A percentile compares a stretch with the other conserved stretches of the same genome.
Evolutionary conservation across 2,329 filamentous ascomycete species (phyloP).

Genomic region (Fusarium solani-melongenae): DNA sequence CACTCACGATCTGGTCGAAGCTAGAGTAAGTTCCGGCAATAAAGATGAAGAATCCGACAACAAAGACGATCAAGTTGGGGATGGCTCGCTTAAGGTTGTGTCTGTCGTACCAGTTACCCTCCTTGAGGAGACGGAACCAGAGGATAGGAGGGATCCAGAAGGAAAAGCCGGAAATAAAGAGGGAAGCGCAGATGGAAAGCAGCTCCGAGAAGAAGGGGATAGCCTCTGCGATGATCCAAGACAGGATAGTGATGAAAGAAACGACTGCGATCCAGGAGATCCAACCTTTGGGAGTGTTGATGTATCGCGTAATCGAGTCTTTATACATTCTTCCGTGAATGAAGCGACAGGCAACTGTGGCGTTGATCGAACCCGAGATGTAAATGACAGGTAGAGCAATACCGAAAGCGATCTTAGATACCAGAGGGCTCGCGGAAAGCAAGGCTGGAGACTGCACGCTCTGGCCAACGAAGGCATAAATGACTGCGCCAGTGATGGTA

Average conservation of each 20-base stretch:
- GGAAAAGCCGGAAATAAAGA: constrained; percentile 2
- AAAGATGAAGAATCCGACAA: background rate
- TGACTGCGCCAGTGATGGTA: background rate
- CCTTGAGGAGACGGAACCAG: background rate
- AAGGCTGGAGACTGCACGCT: background rate
- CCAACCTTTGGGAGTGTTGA: background rate
- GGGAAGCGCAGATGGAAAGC: background rate
- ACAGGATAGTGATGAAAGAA: background rate
- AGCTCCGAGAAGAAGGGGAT: constrained; percentile 6
- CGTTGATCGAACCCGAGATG: constrained; percentile 1
- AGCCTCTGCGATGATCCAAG: background rate
- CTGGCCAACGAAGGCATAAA: background rate
- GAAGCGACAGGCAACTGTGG: background rate
- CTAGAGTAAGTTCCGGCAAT: background rate
- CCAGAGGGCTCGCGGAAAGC: background rate
- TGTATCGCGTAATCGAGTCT: background rate
- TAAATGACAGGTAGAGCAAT: background rate
- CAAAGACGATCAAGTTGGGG: background rate
- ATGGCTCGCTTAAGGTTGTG: background rate
- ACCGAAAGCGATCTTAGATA: background rate
- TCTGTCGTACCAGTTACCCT: background rate
- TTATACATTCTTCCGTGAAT: background rate
- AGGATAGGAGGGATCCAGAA: constrained; percentile 4
- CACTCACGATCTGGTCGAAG: background rate
- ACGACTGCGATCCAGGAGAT: background rate